These are phyloP conservation scores for Colletotrichum camelliae DNA, from an alignment of 2,329 filamentous ascomycete genomes.

Conservation along the genomic window DNA sequence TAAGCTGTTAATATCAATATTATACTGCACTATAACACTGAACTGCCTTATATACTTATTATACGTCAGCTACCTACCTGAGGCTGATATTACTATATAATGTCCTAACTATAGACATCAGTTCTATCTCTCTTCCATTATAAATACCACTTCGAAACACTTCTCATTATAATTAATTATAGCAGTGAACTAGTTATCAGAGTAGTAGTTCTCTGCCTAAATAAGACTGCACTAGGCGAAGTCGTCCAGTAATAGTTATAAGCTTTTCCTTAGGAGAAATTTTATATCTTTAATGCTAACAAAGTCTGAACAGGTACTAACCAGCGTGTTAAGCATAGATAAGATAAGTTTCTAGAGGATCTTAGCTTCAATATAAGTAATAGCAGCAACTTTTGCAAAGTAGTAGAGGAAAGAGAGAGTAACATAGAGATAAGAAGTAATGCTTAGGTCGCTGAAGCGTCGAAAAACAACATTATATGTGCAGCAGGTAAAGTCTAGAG, in stretches of 20 bases:
- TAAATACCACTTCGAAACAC: constrained; percentile 66
- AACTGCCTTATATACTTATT: constrained; percentile 44
- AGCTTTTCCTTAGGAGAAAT: constrained; percentile 53
- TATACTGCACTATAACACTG: constrained; percentile 40
- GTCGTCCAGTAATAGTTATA: constrained; percentile 70
- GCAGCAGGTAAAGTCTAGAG: constrained; percentile 53
- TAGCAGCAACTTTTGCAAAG: constrained; percentile 44
- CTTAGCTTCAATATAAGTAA: constrained; percentile 45
- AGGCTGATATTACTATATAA: constrained; percentile 48
- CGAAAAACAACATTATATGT: not conserved
- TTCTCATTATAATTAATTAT: constrained; percentile 71
- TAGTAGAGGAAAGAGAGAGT: constrained; percentile 63
- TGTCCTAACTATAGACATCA: constrained; percentile 64
- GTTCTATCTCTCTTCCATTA: constrained; percentile 59
- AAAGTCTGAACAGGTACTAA: constrained; percentile 5
- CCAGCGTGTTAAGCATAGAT: constrained; percentile 41
- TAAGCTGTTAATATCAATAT: constrained; percentile 21
- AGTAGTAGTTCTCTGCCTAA: constrained; percentile 65
- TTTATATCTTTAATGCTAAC: constrained; percentile 32
- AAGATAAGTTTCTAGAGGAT: constrained; percentile 60
- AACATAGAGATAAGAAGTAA: constrained; percentile 62
- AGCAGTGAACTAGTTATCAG: constrained; percentile 61
- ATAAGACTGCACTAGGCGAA: constrained; percentile 68
- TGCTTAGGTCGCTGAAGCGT: not conserved
- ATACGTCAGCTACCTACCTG: constrained; percentile 51